Percentiles rank a stretch among this genome's conserved stretches.
These are phyloP conservation scores for Fusarium coicis DNA, from an alignment of 2,329 filamentous ascomycete genomes.

Conservation along the genomic window DNA sequence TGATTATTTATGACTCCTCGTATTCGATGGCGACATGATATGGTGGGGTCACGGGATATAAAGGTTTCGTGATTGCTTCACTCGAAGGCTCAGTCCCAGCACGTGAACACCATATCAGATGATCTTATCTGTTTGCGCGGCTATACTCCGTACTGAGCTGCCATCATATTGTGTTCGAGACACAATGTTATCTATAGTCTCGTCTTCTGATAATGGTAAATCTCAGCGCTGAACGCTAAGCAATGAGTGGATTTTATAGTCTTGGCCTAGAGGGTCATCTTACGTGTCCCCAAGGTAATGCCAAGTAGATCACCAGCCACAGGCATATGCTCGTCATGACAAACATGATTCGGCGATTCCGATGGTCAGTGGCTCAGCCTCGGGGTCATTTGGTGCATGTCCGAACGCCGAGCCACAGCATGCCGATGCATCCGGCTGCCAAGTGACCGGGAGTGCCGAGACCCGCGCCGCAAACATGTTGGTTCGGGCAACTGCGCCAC, in stretches of 20 bases:
- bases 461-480: conserved; percentile 6
- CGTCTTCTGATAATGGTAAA: not conserved
- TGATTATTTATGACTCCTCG: not conserved
- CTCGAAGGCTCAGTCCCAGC: not conserved
- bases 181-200: not conserved
- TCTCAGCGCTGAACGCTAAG: not conserved
- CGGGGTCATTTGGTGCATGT: not conserved
- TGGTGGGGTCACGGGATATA: not conserved
- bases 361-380: conserved; percentile 5
- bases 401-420: conserved; percentile 22
- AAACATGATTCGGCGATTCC: conserved; percentile 13
- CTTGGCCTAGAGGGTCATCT: not conserved
- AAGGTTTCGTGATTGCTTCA: not conserved
- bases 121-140: not conserved
- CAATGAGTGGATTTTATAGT: not conserved
- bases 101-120: not conserved
- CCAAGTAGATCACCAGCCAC: conserved; percentile 32
- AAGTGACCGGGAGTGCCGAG: conserved; percentile 31
- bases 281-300: conserved; percentile 19
- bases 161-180: not conserved
- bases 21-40: not conserved
- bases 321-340: not conserved
- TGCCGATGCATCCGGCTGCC: conserved; percentile 37
- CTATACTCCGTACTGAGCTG: too few species aligned
- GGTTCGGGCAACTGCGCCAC: conserved; percentile 26